Percentiles rank a stretch among this genome's conserved stretches.
Conservation (phyloP, 768 basidiomycete species). For the Lactarius quietus region DNA sequence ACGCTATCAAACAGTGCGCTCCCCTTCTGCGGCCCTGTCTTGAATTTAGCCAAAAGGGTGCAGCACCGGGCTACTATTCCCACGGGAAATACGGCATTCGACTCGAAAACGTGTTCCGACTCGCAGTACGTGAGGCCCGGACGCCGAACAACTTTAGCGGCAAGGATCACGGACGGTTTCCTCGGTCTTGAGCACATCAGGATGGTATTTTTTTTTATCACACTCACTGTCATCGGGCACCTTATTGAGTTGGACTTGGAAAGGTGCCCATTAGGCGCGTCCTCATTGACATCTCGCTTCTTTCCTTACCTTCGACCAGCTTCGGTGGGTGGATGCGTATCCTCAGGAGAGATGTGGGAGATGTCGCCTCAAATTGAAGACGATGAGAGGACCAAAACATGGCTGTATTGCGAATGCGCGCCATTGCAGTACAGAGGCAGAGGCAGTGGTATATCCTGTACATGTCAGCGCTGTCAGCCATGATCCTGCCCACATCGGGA, state of each 20-base stretch:
- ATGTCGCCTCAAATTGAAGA: slow-evolving; percentile 65
- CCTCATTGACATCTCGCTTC: slow-evolving; percentile 60
- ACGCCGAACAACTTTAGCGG: slow-evolving; percentile 77
- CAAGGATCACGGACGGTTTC: slow-evolving; percentile 79
- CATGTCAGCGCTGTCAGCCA: too few relatives aligned
- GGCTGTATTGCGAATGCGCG: slow-evolving; percentile 59
- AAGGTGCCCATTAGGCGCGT: slow-evolving; percentile 86
- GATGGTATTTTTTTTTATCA: slow-evolving; percentile 53
- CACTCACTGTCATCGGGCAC: neutral
- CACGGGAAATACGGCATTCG: slow-evolving; percentile 94
- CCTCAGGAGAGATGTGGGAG: slow-evolving; percentile 73
- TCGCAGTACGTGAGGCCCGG: slow-evolving; percentile 62
- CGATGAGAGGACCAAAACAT: slow-evolving; percentile 57
- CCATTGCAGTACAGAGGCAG: slow-evolving; percentile 31
- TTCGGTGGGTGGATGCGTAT: slow-evolving; percentile 79
- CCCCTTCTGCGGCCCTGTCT: neutral
- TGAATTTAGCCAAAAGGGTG: neutral
- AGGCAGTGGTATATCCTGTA: neutral
- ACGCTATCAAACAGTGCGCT: slow-evolving; percentile 75
- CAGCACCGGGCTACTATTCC: slow-evolving; percentile 88
- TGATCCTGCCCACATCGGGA: too few relatives aligned
- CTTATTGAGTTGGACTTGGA: slow-evolving; percentile 12
- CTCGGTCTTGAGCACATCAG: slow-evolving; percentile 85
- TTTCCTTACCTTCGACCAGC: slow-evolving; percentile 69
- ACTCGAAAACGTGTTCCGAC: slow-evolving; percentile 89